Base-by-base conservation (phyloP, 2,329 filamentous ascomycete genomes). In the Penicillium sp. region DNA sequence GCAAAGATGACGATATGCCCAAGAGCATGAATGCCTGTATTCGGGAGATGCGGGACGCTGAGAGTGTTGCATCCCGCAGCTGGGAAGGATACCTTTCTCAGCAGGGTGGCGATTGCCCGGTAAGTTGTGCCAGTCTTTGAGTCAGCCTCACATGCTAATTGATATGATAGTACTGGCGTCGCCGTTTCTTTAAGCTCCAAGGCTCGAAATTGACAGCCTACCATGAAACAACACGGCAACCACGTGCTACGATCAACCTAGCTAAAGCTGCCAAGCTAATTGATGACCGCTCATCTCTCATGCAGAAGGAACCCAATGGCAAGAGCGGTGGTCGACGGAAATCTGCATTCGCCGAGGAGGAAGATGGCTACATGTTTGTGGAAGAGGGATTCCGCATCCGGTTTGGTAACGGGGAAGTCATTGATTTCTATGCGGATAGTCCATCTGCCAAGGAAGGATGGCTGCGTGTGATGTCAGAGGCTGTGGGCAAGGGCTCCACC, bases 291-390 rank as follows among this genome's bases (percentile, higher is more conserved):
- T 87, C 87, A 21, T 83, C 90, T 21, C 81, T 99, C 48, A 91
- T 88, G 7, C 90, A 96, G 68, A 92, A 90, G 65, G 91, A 96
- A 70, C 91, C 88, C 0, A 87, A 84, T 14, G 89, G 88, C 56
- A 90, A 87, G 71, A 85, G 84, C 62, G 90, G 91, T 55, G 88
- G 87, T 65, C 89, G 95, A 44, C 89, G 95, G 55, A 92, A 96
- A 74, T 97, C 93, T 33, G 95, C 91, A 11, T 99, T 99, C 74
- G 93, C 93, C 1, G 95, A 98, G 75, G 95, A 99, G 64, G 95
- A 99, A 77, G 95, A 99, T 73, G 95, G 95, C 43, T 99, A 99
- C 81, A 96, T 97, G 90, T 99, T 99, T 74, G 93, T 99, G 52
- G 95, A 99, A 75, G 95, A 99, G 74, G 95, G 95, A 3, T 99